These are phyloP conservation scores for Thermoascus crustaceus DNA, from an alignment of 2,329 filamentous ascomycete genomes.

Conservation along the genomic window DNA sequence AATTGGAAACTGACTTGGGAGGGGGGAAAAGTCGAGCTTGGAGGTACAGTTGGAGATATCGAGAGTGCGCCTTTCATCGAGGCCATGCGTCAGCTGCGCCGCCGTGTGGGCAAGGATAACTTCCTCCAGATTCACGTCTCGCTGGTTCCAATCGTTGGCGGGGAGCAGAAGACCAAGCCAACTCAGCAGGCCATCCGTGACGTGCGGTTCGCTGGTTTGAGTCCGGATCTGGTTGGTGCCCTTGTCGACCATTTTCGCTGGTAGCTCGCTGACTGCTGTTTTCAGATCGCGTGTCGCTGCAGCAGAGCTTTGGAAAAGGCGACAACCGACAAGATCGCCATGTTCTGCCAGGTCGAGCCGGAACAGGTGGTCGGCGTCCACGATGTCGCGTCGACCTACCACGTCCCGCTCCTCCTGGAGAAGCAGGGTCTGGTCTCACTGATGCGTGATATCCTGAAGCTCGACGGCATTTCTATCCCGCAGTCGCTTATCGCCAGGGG, in stretches of 20 bases:
- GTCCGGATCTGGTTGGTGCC: slow-evolving; percentile 48
- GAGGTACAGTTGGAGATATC: slow-evolving; percentile 58
- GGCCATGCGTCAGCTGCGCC: slow-evolving; percentile 69
- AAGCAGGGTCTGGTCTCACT: slow-evolving; percentile 62
- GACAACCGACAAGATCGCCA: slow-evolving; percentile 73
- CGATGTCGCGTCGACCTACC: slow-evolving; percentile 79
- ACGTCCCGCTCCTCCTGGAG: slow-evolving; percentile 78
- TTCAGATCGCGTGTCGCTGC: slow-evolving; percentile 77
- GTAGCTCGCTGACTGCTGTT: background rate
- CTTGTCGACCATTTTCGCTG: no score
- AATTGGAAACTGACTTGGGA: slow-evolving; percentile 53
- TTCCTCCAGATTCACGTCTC: slow-evolving; percentile 86
- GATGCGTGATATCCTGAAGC: slow-evolving; percentile 53
- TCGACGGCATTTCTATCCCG: slow-evolving; percentile 49
- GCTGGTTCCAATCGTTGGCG: slow-evolving; percentile 62
- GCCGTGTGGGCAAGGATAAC: slow-evolving; percentile 65
- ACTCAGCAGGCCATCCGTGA: slow-evolving; percentile 77
- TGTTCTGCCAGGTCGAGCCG: slow-evolving; percentile 71
- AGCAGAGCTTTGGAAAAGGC: slow-evolving; percentile 59
- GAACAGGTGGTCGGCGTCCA: slow-evolving; percentile 75
- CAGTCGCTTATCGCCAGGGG: slow-evolving; percentile 53
- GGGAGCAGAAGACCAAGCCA: slow-evolving; percentile 86
- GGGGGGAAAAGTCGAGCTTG: slow-evolving; percentile 43
- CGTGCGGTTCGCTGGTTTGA: slow-evolving; percentile 66
- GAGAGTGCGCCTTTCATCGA: slow-evolving; percentile 84